Percentiles rank a stretch among this genome's conserved stretches.
Evolutionary conservation across 1,284 basidiomycete species (phyloP).

Genomic region (Anthracocystis panici-leucophaei): DNA sequence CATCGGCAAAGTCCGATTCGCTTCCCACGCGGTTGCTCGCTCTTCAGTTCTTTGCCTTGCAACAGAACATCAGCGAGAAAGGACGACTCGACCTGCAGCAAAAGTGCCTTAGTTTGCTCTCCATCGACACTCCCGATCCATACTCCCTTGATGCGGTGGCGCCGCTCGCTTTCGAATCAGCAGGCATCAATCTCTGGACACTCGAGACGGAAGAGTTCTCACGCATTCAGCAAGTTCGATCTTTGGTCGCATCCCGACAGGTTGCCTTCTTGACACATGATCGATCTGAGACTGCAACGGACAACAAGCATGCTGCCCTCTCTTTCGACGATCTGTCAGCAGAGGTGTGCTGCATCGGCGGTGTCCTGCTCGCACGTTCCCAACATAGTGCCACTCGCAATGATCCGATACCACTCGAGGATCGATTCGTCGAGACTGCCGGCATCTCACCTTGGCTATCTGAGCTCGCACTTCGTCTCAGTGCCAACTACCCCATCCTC

Average conservation of each 20-base stretch:
- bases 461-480: slow-evolving; percentile 77
- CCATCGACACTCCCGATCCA: slow-evolving; percentile 10
- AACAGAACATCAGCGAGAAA: slow-evolving; percentile 47
- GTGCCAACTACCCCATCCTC: slow-evolving; percentile 81
- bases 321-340: slow-evolving; percentile 17
- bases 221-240: slow-evolving; percentile 18
- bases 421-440: slow-evolving; percentile 75
- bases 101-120: slow-evolving; percentile 18
- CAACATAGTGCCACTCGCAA: neutral
- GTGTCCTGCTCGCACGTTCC: slow-evolving; percentile 51
- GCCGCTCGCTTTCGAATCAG: slow-evolving; percentile 24
- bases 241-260: slow-evolving; percentile 6
- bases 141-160: slow-evolving; percentile 26
- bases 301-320: slow-evolving; percentile 6
- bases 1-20: slow-evolving; percentile 8
- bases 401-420: neutral
- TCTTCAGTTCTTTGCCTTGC: slow-evolving; percentile 44
- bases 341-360: slow-evolving; percentile 44
- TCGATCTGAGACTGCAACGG: slow-evolving; percentile 1
- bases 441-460: slow-evolving; percentile 77
- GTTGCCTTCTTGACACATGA: slow-evolving; percentile 15
- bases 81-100: slow-evolving; percentile 37
- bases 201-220: slow-evolving; percentile 45
- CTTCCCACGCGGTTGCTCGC: slow-evolving; percentile 54
- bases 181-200: slow-evolving; percentile 48